Evolutionary conservation across 371 early-diverging fungal species (phyloP).

Genomic region (Mucor circinelloides): DNA sequence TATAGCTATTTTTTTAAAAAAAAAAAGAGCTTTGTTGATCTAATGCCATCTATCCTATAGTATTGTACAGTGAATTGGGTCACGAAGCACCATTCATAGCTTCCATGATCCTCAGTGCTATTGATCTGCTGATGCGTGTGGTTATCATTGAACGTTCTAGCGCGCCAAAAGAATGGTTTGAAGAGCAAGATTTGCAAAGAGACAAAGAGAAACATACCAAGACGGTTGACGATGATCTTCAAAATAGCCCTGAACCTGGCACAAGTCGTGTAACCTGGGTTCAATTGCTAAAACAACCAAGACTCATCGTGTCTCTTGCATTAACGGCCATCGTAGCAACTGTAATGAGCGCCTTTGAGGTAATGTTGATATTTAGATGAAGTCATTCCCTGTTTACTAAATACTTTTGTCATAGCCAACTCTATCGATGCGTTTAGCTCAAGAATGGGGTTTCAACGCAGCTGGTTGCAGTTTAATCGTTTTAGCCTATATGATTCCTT

Average conservation of each 20-base stretch:
- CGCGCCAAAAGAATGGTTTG: constrained; percentile 48
- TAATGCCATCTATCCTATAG: constrained; percentile 8
- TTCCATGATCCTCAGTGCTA: constrained; percentile 59
- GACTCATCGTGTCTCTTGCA: constrained; percentile 35
- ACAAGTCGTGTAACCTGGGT: constrained; percentile 10
- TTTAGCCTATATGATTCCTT: constrained; percentile 56
- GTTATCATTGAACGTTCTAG: constrained; percentile 54
- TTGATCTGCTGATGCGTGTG: constrained; percentile 61
- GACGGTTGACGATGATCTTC: not conserved
- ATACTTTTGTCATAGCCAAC: constrained; percentile 43
- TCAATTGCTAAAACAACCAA: constrained; percentile 31
- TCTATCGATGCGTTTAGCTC: constrained; percentile 56
- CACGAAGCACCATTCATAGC: constrained; percentile 74
- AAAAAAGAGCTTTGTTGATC: not conserved
- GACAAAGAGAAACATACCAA: not conserved
- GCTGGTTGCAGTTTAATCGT: constrained; percentile 60
- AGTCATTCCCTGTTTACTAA: not conserved
- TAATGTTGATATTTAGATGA: constrained; percentile 10
- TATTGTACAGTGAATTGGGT: constrained; percentile 65
- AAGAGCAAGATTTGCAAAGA: constrained; percentile 1
- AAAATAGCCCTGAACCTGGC: not conserved
- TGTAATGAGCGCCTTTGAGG: constrained; percentile 48
- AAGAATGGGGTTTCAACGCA: constrained; percentile 57
- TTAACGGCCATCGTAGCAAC: constrained; percentile 38
- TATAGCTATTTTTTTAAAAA: too few species aligned